Conservation (phyloP, 2,329 filamentous ascomycete species). For the Phaeophleospora eucalypticola region DNA sequence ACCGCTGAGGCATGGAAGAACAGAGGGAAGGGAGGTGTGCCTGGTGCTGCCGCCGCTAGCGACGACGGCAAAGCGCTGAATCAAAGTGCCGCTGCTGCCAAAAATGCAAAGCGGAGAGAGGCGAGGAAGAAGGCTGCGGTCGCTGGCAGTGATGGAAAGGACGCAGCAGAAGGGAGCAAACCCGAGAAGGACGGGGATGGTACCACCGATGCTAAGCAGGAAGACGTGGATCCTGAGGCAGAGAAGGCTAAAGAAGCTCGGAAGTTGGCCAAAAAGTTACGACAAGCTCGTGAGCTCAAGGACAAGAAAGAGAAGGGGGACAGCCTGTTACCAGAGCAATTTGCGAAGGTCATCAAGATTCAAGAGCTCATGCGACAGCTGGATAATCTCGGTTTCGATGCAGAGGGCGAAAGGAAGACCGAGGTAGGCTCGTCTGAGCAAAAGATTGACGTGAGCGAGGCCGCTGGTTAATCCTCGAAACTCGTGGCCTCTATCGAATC, state of each 20-base stretch:
- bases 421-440: slow-evolving; percentile 3
- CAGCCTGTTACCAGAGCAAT: slow-evolving; percentile 82
- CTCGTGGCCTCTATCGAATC: not conserved
- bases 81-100: slow-evolving; percentile 55
- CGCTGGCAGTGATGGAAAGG: slow-evolving; percentile 41
- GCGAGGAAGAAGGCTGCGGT: slow-evolving; percentile 58
- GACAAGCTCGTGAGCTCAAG: slow-evolving; percentile 85
- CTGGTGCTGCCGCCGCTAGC: slow-evolving; percentile 62
- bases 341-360: slow-evolving; percentile 97
- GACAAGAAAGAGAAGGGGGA: slow-evolving; percentile 87
- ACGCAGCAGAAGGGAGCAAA: slow-evolving; percentile 57
- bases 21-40: slow-evolving; percentile 64
- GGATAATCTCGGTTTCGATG: slow-evolving; percentile 77
- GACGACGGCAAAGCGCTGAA: slow-evolving; percentile 22
- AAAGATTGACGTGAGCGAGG: slow-evolving; percentile 1
- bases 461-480: slow-evolving; percentile 9
- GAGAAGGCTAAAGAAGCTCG: slow-evolving; percentile 91
- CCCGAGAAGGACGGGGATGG: slow-evolving; percentile 49
- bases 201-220: slow-evolving; percentile 32
- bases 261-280: slow-evolving; percentile 88
- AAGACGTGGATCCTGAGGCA: slow-evolving; percentile 61
- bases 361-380: slow-evolving; percentile 87
- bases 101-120: slow-evolving; percentile 79
- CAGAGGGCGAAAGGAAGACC: slow-evolving; percentile 61
- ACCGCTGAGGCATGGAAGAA: slow-evolving; percentile 81